A percentile compares a stretch with the other conserved stretches of the same genome.
Evolutionary conservation across 345 rosid genomes (phyloP).

Genomic region (Gossypium rotundifolium): DNA sequence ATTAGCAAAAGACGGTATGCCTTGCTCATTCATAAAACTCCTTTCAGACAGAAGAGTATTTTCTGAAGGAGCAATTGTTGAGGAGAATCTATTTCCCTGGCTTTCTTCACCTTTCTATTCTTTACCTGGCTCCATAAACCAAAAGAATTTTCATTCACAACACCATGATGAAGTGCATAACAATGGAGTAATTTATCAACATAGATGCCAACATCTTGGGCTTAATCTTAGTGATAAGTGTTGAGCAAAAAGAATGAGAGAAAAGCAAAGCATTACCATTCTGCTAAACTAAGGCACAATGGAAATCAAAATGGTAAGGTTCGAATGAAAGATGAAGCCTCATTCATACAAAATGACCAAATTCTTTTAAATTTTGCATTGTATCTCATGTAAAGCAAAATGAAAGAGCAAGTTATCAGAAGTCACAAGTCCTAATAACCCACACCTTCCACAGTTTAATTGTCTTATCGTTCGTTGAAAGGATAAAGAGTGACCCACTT

Average conservation of each 20-base stretch:
- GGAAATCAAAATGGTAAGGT: neutral
- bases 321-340: neutral
- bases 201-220: neutral
- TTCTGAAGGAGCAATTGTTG: conserved; percentile 40
- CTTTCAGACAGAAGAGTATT: conserved; percentile 50
- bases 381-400: neutral
- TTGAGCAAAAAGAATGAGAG: neutral
- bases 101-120: conserved; percentile 43
- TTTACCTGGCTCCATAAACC: conserved; percentile 37
- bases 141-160: neutral
- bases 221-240: neutral
- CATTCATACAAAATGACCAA: neutral
- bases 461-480: conserved; percentile 66
- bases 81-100: conserved; percentile 32
- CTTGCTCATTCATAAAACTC: conserved; percentile 38
- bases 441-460: conserved; percentile 69
- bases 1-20: conserved; percentile 19
- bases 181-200: neutral
- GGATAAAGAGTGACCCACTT: conserved; percentile 42
- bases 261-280: neutral
- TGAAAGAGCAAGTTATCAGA: neutral
- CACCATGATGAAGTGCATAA: neutral
- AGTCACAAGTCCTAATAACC: neutral
- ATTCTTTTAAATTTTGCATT: neutral
- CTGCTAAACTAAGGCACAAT: neutral